These are phyloP conservation scores for Incumbomyces delicatus DNA, from an alignment of 2,329 filamentous ascomycete genomes.

Conservation along the genomic window DNA sequence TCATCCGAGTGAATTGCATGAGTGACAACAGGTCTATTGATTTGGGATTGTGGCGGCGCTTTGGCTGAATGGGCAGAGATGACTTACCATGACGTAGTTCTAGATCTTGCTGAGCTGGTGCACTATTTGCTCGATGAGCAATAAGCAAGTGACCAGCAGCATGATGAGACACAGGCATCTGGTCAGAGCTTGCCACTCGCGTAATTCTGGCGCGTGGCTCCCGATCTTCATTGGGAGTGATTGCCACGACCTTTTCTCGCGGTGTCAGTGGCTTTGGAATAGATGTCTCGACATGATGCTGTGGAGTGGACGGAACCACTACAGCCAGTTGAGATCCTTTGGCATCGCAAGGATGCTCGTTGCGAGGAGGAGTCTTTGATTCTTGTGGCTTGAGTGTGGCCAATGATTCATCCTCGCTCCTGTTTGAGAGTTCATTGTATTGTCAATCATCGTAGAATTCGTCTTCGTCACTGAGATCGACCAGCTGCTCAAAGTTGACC, in stretches of 20 bases:
- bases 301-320: neutral
- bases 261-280: slow-evolving; percentile 5
- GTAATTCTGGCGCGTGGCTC: neutral
- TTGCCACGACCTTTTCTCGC: slow-evolving; percentile 2
- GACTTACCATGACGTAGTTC: slow-evolving; percentile 20
- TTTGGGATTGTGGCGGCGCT: neutral
- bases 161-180: neutral
- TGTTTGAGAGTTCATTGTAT: slow-evolving; percentile 15
- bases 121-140: slow-evolving; percentile 15
- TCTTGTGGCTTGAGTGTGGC: slow-evolving; percentile 41
- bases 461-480: slow-evolving; percentile 76
- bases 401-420: slow-evolving; percentile 72
- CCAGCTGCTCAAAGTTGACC: slow-evolving; percentile 99
- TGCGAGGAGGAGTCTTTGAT: slow-evolving; percentile 44
- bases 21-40: neutral
- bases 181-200: neutral
- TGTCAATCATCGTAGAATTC: slow-evolving; percentile 68
- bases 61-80: neutral
- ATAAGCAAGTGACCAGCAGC: slow-evolving; percentile 1
- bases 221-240: neutral
- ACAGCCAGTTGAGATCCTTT: neutral
- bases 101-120: slow-evolving; percentile 18
- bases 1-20: slow-evolving; percentile 52
- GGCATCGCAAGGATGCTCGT: slow-evolving; percentile 11
- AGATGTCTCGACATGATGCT: neutral